phyloP scores from a whole-genome alignment of 352 stramenopile genomes.

The Pythium brassicae region DNA sequence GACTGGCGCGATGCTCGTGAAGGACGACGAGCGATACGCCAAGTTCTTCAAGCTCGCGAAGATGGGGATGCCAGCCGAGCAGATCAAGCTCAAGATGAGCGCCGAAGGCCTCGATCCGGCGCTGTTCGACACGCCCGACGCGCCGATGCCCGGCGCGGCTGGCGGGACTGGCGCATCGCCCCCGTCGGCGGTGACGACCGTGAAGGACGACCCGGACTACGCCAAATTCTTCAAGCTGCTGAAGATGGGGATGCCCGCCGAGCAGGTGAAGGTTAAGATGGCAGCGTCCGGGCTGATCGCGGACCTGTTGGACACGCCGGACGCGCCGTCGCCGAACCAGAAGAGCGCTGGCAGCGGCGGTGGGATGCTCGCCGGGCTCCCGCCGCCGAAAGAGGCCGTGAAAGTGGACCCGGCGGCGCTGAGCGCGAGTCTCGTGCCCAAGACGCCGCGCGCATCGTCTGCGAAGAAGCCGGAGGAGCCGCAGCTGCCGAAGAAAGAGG shows the following conservation, averaged over 20 bases:
- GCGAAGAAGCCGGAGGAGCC: slow-evolving; percentile 62
- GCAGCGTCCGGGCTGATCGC: slow-evolving; percentile 63
- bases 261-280: slow-evolving; percentile 94
- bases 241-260: slow-evolving; percentile 85
- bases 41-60: slow-evolving; percentile 97
- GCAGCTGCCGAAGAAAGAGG: slow-evolving; percentile 80
- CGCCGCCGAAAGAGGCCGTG: slow-evolving; percentile 57
- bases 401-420: slow-evolving; percentile 62
- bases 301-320: slow-evolving; percentile 60
- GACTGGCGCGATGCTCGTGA: slow-evolving; percentile 32
- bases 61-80: slow-evolving; percentile 92
- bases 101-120: slow-evolving; percentile 88
- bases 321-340: slow-evolving; percentile 69
- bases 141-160: slow-evolving; percentile 56
- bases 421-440: slow-evolving; percentile 53
- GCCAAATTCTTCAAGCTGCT: slow-evolving; percentile 96
- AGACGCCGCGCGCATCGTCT: slow-evolving; percentile 30
- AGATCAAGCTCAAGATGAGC: slow-evolving; percentile 95
- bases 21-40: slow-evolving; percentile 78
- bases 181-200: slow-evolving; percentile 42
- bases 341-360: slow-evolving; percentile 19
- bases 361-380: slow-evolving; percentile 50
- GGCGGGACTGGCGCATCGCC: slow-evolving; percentile 3
- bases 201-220: slow-evolving; percentile 92
- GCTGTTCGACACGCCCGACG: slow-evolving; percentile 87